Evolutionary conservation across 2,329 filamentous ascomycete genomes (phyloP), one percentile per base, ranked within the genome.

Genomic region (Clonostachys byssicola): DNA sequence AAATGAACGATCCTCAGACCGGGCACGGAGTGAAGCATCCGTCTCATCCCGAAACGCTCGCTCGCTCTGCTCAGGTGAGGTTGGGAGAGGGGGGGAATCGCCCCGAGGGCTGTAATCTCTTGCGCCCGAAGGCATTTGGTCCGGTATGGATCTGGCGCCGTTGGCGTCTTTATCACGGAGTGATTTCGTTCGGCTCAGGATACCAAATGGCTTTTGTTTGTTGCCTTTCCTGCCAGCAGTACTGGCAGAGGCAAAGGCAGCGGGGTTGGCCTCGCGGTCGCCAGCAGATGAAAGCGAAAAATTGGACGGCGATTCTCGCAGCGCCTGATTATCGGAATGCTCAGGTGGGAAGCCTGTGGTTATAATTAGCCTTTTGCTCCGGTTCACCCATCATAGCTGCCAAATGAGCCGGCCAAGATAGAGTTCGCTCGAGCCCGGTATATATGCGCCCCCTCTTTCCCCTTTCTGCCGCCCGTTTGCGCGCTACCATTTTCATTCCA

Each of bases 31-130:
- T 20, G 76, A 74, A 33, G 86, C 81, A 52, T 70, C 74, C 72
- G 88, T 85, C 70, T 86, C 85, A 41, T 86, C 80, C 54, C 81
- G 79, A 56, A 85, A 83, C 4, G 83, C 77, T 55, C 84, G 80
- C 48, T 91, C 88, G 56, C 81, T 78, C 36, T 67, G 78, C 34
- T 83, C 64, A 2, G 86, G 82, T 10, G 87, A 80, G 2, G 85
- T 84, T 60, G 77, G 85, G 45, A 83, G 69, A 35, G 64, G 57
- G 9, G 61, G 52, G 34, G 56, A 55, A 47, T 57, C 61, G 42
- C 66, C 62, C 46, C 60, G 48, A 6, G 56, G 34, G 39, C 63
- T 53, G 43, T 56, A 55, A 42, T 60, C 60, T 50, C 56, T 58
- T 8, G 56, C 49, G 41, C 58, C 34, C 34, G 51, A 51, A 13